These are phyloP conservation scores for Miscanthus sacchariflorus DNA, from an alignment of 202 grass and related monocot species.

Conservation along the genomic window DNA sequence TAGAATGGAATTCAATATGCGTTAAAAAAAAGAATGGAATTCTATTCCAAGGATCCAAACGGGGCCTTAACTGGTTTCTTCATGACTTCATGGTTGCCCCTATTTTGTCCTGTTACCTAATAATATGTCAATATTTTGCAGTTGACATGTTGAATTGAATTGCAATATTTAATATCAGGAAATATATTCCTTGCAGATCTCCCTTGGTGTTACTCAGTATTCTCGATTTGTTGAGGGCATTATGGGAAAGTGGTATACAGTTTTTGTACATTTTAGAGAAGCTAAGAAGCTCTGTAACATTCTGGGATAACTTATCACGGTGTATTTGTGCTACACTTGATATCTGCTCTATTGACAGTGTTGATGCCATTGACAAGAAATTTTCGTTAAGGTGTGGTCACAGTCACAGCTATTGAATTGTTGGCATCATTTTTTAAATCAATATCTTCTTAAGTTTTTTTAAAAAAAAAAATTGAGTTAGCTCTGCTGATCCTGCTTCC, in stretches of 20 bases:
- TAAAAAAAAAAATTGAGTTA: neutral
- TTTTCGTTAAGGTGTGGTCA: slow-evolving; percentile 61
- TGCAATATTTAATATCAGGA: slow-evolving; percentile 20
- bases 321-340: slow-evolving; percentile 58
- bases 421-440: neutral
- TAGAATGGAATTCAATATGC: no score
- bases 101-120: slow-evolving; percentile 8
- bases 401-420: slow-evolving; percentile 14
- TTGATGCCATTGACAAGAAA: slow-evolving; percentile 42
- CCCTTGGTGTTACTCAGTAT: slow-evolving; percentile 71
- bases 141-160: slow-evolving; percentile 34
- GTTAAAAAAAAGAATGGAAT: no score
- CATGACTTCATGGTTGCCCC: neutral
- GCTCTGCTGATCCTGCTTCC: neutral
- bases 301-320: slow-evolving; percentile 77
- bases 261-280: slow-evolving; percentile 71
- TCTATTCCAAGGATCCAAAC: no score
- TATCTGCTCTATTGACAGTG: slow-evolving; percentile 42
- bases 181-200: slow-evolving; percentile 50
- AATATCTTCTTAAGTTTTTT: neutral
- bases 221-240: slow-evolving; percentile 74
- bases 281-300: slow-evolving; percentile 65
- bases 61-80: neutral
- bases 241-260: slow-evolving; percentile 85
- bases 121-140: neutral